Percentiles rank a stretch among this genome's conserved stretches.
phyloP scores from a whole-genome alignment of 1,139 yeast genomes.

The Entelexis paramagnoliae region DNA sequence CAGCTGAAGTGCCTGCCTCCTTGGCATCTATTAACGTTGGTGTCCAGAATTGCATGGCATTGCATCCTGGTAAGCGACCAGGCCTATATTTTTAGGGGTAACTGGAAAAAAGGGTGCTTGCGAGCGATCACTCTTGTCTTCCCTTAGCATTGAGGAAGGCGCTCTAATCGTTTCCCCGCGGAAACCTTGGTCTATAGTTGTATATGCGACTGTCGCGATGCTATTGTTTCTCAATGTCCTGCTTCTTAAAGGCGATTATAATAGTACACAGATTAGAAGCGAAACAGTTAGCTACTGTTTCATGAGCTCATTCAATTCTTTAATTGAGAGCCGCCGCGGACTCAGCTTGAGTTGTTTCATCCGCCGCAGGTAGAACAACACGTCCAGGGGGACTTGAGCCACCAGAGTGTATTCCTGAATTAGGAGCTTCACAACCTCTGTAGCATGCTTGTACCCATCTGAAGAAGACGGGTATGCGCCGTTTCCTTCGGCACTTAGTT shows the following conservation, averaged over 20 bases:
- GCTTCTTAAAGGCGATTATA: background rate
- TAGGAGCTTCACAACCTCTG: conserved; percentile 78
- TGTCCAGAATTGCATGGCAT: too few relatives aligned
- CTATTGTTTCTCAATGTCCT: too few relatives aligned
- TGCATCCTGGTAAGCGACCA: too few relatives aligned
- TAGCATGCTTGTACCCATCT: conserved; percentile 50
- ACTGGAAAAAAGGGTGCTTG: too few relatives aligned
- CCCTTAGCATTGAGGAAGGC: too few relatives aligned
- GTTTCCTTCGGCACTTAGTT: conserved; percentile 23
- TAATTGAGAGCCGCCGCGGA: conserved; percentile 1
- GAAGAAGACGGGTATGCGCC: conserved; percentile 58
- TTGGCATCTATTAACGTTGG: too few relatives aligned
- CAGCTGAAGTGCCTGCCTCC: too few relatives aligned
- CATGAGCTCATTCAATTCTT: conserved; percentile 2
- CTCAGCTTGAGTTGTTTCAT: conserved; percentile 5
- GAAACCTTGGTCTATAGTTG: too few relatives aligned
- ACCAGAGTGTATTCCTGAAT: conserved; percentile 77
- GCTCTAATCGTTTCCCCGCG: too few relatives aligned
- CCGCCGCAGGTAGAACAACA: conserved; percentile 21
- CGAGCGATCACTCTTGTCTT: too few relatives aligned
- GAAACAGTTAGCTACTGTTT: background rate
- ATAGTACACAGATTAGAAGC: background rate
- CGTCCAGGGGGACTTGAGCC: conserved; percentile 56
- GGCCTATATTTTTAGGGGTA: too few relatives aligned
- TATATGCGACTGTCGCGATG: too few relatives aligned